A percentile compares a stretch with the other conserved stretches of the same genome.
phyloP scores from a whole-genome alignment of 2,329 filamentous ascomycete species.

The Bimuria novae-zelandiae region DNA sequence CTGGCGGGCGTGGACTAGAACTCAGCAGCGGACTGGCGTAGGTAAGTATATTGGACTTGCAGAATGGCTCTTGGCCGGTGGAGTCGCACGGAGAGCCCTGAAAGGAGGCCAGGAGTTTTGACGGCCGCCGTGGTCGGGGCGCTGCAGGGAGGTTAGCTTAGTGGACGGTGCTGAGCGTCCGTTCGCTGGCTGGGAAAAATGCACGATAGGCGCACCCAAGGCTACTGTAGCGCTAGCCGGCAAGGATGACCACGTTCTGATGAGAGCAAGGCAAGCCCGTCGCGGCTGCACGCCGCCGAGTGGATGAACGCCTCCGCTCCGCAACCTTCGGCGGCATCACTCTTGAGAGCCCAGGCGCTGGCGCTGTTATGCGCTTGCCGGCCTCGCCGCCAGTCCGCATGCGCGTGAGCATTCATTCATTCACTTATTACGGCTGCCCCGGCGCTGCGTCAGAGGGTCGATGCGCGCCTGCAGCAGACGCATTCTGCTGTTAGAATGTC shows the following conservation, averaged over 20 bases:
- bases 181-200: slow-evolving; percentile 16
- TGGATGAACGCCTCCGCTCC: not conserved
- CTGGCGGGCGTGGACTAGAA: slow-evolving; percentile 7
- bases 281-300: slow-evolving; percentile 3
- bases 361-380: not conserved
- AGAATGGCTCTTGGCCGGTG: slow-evolving; percentile 11
- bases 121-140: slow-evolving; percentile 30
- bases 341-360: no score
- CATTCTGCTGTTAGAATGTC: slow-evolving; percentile 5
- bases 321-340: no score
- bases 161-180: slow-evolving; percentile 5
- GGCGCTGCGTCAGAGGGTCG: not conserved
- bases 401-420: not conserved
- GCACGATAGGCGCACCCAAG: slow-evolving; percentile 26
- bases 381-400: not conserved
- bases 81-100: slow-evolving; percentile 16
- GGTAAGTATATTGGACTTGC: slow-evolving; percentile 8
- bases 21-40: slow-evolving; percentile 5
- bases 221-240: slow-evolving; percentile 9
- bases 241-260: slow-evolving; percentile 27
- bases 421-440: not conserved
- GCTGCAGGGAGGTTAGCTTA: slow-evolving; percentile 16
- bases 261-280: not conserved
- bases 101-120: slow-evolving; percentile 33
- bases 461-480: not conserved